Percentiles rank a stretch among this genome's conserved stretches.
These are phyloP conservation scores for Phytophthora rubi DNA, from an alignment of 352 stramenopile species.

Conservation along the genomic window DNA sequence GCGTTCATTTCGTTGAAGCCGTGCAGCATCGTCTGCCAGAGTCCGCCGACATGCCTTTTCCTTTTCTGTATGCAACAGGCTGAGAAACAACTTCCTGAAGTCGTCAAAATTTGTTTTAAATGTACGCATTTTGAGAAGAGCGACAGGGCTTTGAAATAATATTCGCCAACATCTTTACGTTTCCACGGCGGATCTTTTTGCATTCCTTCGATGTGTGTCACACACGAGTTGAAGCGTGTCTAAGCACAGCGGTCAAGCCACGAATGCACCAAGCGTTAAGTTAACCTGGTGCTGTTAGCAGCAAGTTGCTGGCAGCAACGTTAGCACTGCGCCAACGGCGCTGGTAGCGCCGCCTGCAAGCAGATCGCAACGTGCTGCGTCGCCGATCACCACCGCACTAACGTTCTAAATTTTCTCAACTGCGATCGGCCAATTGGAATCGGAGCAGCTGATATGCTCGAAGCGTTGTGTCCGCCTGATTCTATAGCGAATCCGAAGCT, in stretches of 20 bases:
- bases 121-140: too few relatives aligned
- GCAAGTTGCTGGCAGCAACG: not conserved
- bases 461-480: too few relatives aligned
- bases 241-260: too few relatives aligned
- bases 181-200: not conserved
- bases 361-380: not conserved
- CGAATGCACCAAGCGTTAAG: too few relatives aligned
- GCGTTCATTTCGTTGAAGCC: too few relatives aligned
- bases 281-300: too few relatives aligned
- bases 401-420: conserved; percentile 2
- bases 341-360: not conserved
- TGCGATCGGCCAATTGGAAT: not conserved
- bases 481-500: too few relatives aligned
- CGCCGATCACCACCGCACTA: not conserved
- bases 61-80: too few relatives aligned
- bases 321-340: not conserved
- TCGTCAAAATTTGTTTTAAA: too few relatives aligned
- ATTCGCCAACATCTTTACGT: not conserved
- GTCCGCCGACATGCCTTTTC: too few relatives aligned
- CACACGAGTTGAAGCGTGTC: not conserved
- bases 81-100: too few relatives aligned
- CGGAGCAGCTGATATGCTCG: not conserved
- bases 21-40: too few relatives aligned
- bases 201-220: not conserved
- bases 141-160: not conserved